Evolutionary conservation across 2,329 filamentous ascomycete species (phyloP).

Genomic region (Phoma sp.): DNA sequence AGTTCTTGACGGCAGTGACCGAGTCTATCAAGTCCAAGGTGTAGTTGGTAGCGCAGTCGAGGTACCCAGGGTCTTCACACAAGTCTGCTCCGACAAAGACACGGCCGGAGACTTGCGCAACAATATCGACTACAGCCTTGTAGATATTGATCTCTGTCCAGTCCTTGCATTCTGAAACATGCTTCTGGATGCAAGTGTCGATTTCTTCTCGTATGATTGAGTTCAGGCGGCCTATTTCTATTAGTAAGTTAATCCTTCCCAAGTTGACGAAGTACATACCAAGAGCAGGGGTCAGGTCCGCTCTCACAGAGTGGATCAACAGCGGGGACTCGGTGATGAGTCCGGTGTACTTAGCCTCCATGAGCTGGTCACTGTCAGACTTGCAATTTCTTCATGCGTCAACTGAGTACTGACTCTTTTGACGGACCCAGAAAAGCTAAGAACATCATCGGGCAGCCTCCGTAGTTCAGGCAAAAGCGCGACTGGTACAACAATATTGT

Average conservation of each 20-base stretch:
- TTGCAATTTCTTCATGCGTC: neutral
- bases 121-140: slow-evolving; percentile 36
- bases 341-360: slow-evolving; percentile 45
- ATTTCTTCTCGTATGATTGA: slow-evolving; percentile 39
- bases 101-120: slow-evolving; percentile 45
- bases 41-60: slow-evolving; percentile 40
- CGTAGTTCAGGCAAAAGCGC: slow-evolving; percentile 43
- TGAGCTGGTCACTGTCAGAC: slow-evolving; percentile 20
- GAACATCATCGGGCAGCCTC: slow-evolving; percentile 41
- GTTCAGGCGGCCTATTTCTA: slow-evolving; percentile 36
- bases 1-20: slow-evolving; percentile 35
- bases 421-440: slow-evolving; percentile 41
- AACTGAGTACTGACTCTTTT: slow-evolving; percentile 30
- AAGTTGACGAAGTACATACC: slow-evolving; percentile 24
- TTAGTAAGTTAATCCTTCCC: slow-evolving; percentile 16
- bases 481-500: slow-evolving; percentile 37
- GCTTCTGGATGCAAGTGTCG: slow-evolving; percentile 34
- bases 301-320: slow-evolving; percentile 34
- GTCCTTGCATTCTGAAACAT: slow-evolving; percentile 39
- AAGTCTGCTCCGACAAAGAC: slow-evolving; percentile 45
- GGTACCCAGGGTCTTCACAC: slow-evolving; percentile 38
- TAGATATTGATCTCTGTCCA: slow-evolving; percentile 44
- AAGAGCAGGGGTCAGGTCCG: slow-evolving; percentile 46
- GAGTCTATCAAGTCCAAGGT: slow-evolving; percentile 42
- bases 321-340: slow-evolving; percentile 27